Evolutionary conservation across 1,284 basidiomycete species (phyloP).

Genomic region (Moniliophthora roreri): DNA sequence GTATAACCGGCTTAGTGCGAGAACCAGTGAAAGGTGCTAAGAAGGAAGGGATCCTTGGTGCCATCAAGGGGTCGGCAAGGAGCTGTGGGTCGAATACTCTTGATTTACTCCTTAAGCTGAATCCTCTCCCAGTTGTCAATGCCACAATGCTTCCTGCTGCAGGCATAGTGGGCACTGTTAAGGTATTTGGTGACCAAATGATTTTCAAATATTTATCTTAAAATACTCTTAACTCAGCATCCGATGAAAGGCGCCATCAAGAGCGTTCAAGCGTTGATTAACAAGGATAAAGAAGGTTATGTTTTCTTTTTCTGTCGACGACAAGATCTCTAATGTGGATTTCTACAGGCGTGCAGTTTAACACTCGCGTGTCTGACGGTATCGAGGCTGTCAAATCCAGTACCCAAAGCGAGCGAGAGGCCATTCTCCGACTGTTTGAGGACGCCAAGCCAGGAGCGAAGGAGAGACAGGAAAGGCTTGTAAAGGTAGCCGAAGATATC

Average conservation of each 20-base stretch:
- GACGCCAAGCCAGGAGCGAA: conserved; percentile 30
- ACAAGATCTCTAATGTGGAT: conserved; percentile 1
- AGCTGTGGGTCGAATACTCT: conserved; percentile 37
- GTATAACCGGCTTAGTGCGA: conserved; percentile 51
- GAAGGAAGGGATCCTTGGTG: conserved; percentile 48
- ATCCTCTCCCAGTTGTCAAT: conserved; percentile 35
- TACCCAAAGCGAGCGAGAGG: conserved; percentile 29
- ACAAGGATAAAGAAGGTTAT: conserved; percentile 28
- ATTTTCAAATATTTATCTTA: too few species aligned
- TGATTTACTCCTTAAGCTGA: conserved; percentile 1
- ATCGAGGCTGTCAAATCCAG: conserved; percentile 31
- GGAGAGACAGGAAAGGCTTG: conserved; percentile 34
- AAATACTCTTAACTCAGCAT: too few species aligned
- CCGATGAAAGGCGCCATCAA: conserved; percentile 44
- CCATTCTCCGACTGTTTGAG: conserved; percentile 39
- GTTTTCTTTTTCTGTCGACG: too few species aligned
- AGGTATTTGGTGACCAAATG: too few species aligned
- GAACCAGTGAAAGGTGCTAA: conserved; percentile 49
- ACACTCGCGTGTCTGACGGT: conserved; percentile 38
- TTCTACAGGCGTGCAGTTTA: conserved; percentile 20
- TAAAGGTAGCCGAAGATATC: conserved; percentile 33
- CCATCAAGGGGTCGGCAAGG: conserved; percentile 47
- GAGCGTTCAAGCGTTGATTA: conserved; percentile 29
- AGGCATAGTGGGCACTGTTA: conserved; percentile 42
- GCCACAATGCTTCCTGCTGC: conserved; percentile 44